A percentile compares a stretch with the other conserved stretches of the same genome.
phyloP scores from a whole-genome alignment of 2,329 filamentous ascomycete genomes.

The Pestalotiopsis sp. region DNA sequence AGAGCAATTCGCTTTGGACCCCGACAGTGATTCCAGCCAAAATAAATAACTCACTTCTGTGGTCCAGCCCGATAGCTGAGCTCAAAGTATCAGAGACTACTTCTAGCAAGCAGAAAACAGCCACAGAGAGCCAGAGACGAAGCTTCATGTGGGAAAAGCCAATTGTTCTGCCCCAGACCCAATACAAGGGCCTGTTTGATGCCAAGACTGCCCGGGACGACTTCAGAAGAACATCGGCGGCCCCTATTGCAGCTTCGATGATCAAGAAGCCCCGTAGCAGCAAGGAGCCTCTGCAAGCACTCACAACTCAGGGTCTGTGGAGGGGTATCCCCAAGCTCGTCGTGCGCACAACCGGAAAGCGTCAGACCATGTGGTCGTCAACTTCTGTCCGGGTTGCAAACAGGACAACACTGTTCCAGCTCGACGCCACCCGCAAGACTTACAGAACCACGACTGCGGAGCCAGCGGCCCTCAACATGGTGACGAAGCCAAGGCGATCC shows the following conservation, averaged over 20 bases:
- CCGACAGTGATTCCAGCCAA: not conserved
- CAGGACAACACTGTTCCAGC: constrained; percentile 30
- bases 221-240: constrained; percentile 22
- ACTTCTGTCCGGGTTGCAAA: not conserved
- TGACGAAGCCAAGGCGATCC: constrained; percentile 34
- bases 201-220: constrained; percentile 19
- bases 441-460: constrained; percentile 35
- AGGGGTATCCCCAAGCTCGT: constrained; percentile 11
- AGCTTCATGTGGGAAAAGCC: constrained; percentile 22
- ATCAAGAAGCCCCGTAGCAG: constrained; percentile 18
- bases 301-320: constrained; percentile 40
- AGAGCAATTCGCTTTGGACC: constrained; percentile 14
- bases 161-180: not conserved
- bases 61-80: constrained; percentile 11
- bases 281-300: constrained; percentile 26
- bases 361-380: constrained; percentile 9
- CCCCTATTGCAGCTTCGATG: constrained; percentile 22
- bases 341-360: not conserved
- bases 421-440: constrained; percentile 31
- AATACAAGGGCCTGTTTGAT: constrained; percentile 23
- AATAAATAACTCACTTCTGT: constrained; percentile 15
- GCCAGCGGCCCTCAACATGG: constrained; percentile 36
- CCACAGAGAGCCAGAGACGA: not conserved
- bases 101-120: not conserved
- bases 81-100: not conserved